These are phyloP conservation scores for Bidens hawaiensis DNA, from an alignment of 140 eudicot species.

Conservation along the genomic window DNA sequence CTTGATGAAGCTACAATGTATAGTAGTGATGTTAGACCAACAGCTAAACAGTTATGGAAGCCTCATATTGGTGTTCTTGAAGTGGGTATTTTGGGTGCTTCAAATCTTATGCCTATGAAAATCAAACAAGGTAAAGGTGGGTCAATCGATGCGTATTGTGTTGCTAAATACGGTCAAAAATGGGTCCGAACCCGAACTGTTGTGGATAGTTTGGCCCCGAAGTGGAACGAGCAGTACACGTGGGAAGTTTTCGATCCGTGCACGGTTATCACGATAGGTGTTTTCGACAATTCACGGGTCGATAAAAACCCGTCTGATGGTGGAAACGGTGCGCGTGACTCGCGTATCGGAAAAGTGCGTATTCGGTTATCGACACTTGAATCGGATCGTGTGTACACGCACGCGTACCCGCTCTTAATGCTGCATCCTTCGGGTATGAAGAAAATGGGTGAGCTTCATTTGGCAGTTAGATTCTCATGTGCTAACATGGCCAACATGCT, in stretches of 20 bases:
- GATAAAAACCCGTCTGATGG: slow-evolving; percentile 47
- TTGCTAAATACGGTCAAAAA: slow-evolving; percentile 86
- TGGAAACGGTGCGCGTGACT: slow-evolving; percentile 41
- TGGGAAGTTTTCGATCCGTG: slow-evolving; percentile 98
- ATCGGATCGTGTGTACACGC: slow-evolving; percentile 80
- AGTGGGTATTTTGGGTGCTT: slow-evolving; percentile 83
- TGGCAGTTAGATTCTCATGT: slow-evolving; percentile 87
- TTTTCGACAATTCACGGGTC: slow-evolving; percentile 75
- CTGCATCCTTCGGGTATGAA: slow-evolving; percentile 90
- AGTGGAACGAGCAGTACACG: slow-evolving; percentile 96
- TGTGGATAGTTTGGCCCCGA: slow-evolving; percentile 71
- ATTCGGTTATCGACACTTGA: slow-evolving; percentile 76
- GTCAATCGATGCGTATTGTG: slow-evolving; percentile 74
- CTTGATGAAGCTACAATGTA: slow-evolving; percentile 96
- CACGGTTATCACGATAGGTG: slow-evolving; percentile 86
- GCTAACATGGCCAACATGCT: slow-evolving; percentile 83
- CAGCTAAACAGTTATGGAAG: slow-evolving; percentile 91
- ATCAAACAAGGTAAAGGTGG: slow-evolving; percentile 90
- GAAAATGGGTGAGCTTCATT: slow-evolving; percentile 96
- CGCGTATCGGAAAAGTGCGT: slow-evolving; percentile 69
- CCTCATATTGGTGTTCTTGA: slow-evolving; percentile 92
- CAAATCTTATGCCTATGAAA: slow-evolving; percentile 87
- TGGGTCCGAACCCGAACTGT: slow-evolving; percentile 91
- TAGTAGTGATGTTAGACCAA: slow-evolving; percentile 90
- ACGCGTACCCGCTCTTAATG: slow-evolving; percentile 75